A percentile compares a stretch with the other conserved stretches of the same genome.
Conservation (phyloP, 768 basidiomycete species). For the Dioszegia aurantiaca region DNA sequence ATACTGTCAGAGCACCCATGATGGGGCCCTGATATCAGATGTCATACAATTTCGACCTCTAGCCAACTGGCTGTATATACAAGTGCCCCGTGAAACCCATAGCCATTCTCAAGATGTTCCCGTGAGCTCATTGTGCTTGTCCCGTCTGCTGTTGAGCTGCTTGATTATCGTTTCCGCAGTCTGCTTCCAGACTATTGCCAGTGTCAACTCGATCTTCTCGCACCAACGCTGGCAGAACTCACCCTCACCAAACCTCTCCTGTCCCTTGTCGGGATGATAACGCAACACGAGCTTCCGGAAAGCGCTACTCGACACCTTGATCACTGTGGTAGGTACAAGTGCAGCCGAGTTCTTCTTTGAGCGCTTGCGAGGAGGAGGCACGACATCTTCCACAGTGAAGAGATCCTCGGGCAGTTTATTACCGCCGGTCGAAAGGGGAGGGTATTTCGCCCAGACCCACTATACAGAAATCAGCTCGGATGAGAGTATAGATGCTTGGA, state of each 20-base stretch:
- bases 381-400: not conserved
- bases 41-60: too few relatives aligned
- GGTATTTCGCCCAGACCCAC: slow-evolving; percentile 6
- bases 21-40: too few relatives aligned
- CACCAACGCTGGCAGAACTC: too few relatives aligned
- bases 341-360: not conserved
- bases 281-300: slow-evolving; percentile 4
- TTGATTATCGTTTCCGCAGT: slow-evolving; percentile 13
- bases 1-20: too few relatives aligned
- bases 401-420: slow-evolving; percentile 4
- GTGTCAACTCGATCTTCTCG: too few relatives aligned
- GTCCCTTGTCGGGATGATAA: slow-evolving; percentile 8
- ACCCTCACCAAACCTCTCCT: slow-evolving; percentile 9
- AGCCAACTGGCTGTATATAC: too few relatives aligned
- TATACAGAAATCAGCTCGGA: not conserved
- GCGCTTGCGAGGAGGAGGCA: not conserved
- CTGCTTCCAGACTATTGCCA: slow-evolving; percentile 4
- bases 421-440: slow-evolving; percentile 2
- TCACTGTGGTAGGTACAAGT: not conserved
- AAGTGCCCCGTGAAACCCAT: not conserved
- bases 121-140: not conserved
- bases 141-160: slow-evolving; percentile 9
- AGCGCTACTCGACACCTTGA: slow-evolving; percentile 5
- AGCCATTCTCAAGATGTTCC: not conserved
- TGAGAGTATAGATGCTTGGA: too few relatives aligned